Evolutionary conservation across 371 early-diverging fungal species (phyloP).

Genomic region (Mucor sp.): DNA sequence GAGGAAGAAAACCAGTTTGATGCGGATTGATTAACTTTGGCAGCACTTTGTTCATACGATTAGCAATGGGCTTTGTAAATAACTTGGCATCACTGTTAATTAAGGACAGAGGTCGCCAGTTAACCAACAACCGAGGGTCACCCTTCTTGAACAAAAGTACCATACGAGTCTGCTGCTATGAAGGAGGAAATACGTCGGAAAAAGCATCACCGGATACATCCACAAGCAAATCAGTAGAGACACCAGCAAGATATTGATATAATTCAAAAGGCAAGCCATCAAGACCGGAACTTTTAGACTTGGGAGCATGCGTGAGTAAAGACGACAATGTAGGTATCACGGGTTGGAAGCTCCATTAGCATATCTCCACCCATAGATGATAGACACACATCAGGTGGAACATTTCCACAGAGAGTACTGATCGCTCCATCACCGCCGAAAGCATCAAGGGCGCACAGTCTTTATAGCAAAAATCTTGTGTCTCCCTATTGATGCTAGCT

Average conservation of each 20-base stretch:
- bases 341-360: not conserved
- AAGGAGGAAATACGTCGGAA: constrained; percentile 9
- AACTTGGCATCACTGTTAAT: constrained; percentile 34
- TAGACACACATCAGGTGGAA: not conserved
- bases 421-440: too few relatives aligned
- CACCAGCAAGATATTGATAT: too few relatives aligned
- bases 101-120: constrained; percentile 30
- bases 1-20: constrained; percentile 17
- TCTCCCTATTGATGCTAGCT: too few relatives aligned
- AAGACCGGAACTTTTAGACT: constrained; percentile 24
- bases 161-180: constrained; percentile 18
- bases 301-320: constrained; percentile 4
- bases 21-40: constrained; percentile 9
- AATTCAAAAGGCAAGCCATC: constrained; percentile 38
- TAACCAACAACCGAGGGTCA: constrained; percentile 10
- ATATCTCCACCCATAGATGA: not conserved
- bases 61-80: constrained; percentile 22
- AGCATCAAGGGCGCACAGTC: too few relatives aligned
- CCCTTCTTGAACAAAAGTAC: constrained; percentile 27
- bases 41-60: constrained; percentile 8
- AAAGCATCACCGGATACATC: constrained; percentile 20
- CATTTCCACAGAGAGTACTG: too few relatives aligned
- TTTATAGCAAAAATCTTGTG: too few relatives aligned
- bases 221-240: constrained; percentile 13
- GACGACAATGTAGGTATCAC: not conserved